Percentiles rank a stretch among this genome's conserved stretches.
phyloP scores from a whole-genome alignment of 2,329 filamentous ascomycete species.

The Ascochyta clinopodiicola region DNA sequence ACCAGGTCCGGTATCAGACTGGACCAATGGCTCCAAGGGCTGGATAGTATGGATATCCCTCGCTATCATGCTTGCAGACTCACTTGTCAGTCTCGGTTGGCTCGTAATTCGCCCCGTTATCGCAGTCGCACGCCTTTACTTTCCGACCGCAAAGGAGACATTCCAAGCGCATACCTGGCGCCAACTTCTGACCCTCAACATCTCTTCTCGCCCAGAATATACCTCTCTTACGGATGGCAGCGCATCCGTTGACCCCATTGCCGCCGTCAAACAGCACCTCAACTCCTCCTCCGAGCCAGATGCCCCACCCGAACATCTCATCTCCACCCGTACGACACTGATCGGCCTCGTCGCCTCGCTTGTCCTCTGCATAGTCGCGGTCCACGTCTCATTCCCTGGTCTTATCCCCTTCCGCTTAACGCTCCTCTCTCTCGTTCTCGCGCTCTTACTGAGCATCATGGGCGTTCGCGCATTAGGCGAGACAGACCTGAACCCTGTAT shows the following conservation, averaged over 20 bases:
- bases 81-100: constrained; percentile 85
- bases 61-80: constrained; percentile 95
- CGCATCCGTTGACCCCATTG: constrained; percentile 28
- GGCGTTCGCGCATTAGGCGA: constrained; percentile 72
- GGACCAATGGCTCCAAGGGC: constrained; percentile 92
- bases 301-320: constrained; percentile 81
- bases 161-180: constrained; percentile 45
- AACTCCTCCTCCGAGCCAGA: constrained; percentile 64
- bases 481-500: constrained; percentile 95
- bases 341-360: constrained; percentile 81
- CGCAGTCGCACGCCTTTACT: constrained; percentile 51
- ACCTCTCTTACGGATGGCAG: constrained; percentile 40
- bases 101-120: constrained; percentile 71
- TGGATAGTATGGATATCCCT: constrained; percentile 99
- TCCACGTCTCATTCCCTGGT: constrained; percentile 81
- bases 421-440: constrained; percentile 80
- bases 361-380: constrained; percentile 78
- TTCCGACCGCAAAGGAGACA: constrained; percentile 38
- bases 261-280: constrained; percentile 42
- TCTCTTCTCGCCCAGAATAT: constrained; percentile 48
- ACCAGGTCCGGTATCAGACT: constrained; percentile 82
- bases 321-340: constrained; percentile 73
- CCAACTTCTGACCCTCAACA: constrained; percentile 43
- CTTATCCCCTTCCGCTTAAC: constrained; percentile 85
- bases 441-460: constrained; percentile 71